Base-by-base conservation (phyloP, 306 rosid species). In the Herpetospermum pedunculosum region DNA sequence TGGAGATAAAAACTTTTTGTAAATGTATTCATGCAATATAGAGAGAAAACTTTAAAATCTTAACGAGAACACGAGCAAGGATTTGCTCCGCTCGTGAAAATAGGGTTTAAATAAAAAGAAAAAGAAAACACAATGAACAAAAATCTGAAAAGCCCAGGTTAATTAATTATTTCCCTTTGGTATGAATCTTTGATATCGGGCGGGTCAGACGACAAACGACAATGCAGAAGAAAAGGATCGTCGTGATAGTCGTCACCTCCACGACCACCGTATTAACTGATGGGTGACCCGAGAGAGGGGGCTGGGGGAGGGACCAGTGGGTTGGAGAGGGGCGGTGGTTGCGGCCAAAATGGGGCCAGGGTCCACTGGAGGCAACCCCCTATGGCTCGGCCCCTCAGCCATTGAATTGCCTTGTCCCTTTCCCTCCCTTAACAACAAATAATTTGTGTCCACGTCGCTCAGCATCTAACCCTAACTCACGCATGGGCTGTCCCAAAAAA, bases 341-440 rank as follows among this genome's bases (percentile, higher is more conserved):
- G 64, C n/a, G 76, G 77, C 84, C 77, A 37, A 41, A 43, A 25
- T 13, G 82, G 78, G 64, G n/a, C 43, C 29, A 76, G 84, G 58
- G 67, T 40, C 87, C 71, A 75, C 63, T 0, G 74, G 75, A 69
- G 77, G 86, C 83, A 88, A 70, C 76, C 70, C 76, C 70, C 82
- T 81, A 83, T 83, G 88, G 81, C 79, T 68, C 67, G 74, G 23
- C 73, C 80, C 92, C 77, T 28, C 60, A 35, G 65, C 70, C 76
- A 78, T 84, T 86, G 77, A 87, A 91, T 85, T 46, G 70, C 52
- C 47, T 26, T 85, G 85, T 84, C 83, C 81, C 77, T 76, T 83
- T 52, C 72, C 84, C 84, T 81, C 85, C 58, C 46, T 19, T 8
- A 26, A 38, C 64, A 60, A 38, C 55, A 58, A 41, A 58, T 32